These are phyloP conservation scores for Pyrenochaeta sp. DNA, from an alignment of 2,329 filamentous ascomycete genomes.

Conservation along the genomic window DNA sequence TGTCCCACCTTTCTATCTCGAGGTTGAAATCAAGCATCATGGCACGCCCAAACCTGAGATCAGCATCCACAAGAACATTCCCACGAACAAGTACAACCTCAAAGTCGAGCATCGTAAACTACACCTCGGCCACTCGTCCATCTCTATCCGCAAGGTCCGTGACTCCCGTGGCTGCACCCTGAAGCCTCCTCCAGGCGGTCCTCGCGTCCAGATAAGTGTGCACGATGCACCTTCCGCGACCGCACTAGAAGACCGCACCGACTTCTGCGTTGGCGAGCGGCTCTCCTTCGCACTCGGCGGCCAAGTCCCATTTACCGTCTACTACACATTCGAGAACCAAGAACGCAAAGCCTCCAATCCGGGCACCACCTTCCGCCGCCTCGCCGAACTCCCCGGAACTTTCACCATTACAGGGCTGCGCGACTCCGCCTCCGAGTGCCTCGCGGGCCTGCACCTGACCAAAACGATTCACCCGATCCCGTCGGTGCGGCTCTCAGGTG, in stretches of 20 bases:
- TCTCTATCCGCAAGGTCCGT: constrained; percentile 88
- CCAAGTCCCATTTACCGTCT: constrained; percentile 88
- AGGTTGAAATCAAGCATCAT: constrained; percentile 93
- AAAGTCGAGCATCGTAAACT: constrained; percentile 85
- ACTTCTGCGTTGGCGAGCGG: constrained; percentile 96
- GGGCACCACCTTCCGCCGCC: constrained; percentile 86
- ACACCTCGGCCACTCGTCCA: constrained; percentile 85
- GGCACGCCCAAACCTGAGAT: constrained; percentile 80
- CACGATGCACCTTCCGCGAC: constrained; percentile 93
- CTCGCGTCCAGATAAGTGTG: constrained; percentile 87
- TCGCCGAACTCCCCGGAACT: constrained; percentile 87
- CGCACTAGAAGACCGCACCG: constrained; percentile 79
- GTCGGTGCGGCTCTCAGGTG: constrained; percentile 87
- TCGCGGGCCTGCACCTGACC: constrained; percentile 76
- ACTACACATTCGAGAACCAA: constrained; percentile 85
- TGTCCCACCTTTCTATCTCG: constrained; percentile 84
- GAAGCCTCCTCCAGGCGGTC: constrained; percentile 69
- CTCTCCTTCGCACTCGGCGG: constrained; percentile 92
- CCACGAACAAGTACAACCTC: constrained; percentile 76
- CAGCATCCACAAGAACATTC: constrained; percentile 81
- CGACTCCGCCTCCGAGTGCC: constrained; percentile 88
- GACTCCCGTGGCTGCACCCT: constrained; percentile 87
- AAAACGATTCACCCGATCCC: constrained; percentile 93
- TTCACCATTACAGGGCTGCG: constrained; percentile 88
- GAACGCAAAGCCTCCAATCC: constrained; percentile 79